Evolutionary conservation across 108 stramenopile genomes (phyloP).

Genomic region (Cyclotella choctawhatcheeana): DNA sequence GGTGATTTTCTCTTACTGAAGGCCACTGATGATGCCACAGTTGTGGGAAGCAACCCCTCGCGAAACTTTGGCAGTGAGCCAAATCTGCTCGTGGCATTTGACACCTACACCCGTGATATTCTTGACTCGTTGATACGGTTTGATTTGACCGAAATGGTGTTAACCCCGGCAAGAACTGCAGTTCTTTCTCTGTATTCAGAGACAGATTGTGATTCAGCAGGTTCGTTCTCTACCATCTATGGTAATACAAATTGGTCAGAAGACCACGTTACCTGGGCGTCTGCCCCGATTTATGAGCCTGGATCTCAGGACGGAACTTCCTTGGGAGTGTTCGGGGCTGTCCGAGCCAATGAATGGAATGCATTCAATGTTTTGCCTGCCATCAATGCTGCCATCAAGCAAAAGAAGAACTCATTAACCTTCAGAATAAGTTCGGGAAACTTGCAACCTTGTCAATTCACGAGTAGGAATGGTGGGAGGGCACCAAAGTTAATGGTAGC

Average conservation of each 20-base stretch:
- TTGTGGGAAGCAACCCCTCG: constrained; percentile 6
- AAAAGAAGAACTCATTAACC: constrained; percentile 11
- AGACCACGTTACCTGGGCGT: constrained; percentile 22
- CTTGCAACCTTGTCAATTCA: constrained; percentile 25
- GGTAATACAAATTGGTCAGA: constrained; percentile 18
- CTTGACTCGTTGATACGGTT: constrained; percentile 24
- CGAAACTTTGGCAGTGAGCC: constrained; percentile 24
- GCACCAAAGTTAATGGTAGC: constrained; percentile 34
- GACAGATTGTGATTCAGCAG: constrained; percentile 21
- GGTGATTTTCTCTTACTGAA: constrained; percentile 27
- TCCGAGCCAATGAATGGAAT: constrained; percentile 20
- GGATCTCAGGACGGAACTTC: not conserved
- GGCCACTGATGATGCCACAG: constrained; percentile 35
- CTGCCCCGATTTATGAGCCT: constrained; percentile 22
- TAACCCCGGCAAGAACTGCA: constrained; percentile 10
- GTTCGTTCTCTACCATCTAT: constrained; percentile 16
- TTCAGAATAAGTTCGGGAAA: constrained; percentile 36
- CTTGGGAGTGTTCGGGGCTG: constrained; percentile 24
- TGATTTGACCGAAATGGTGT: constrained; percentile 15
- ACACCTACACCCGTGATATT: constrained; percentile 17
- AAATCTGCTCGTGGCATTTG: constrained; percentile 20
- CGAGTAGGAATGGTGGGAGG: constrained; percentile 22
- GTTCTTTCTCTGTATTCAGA: constrained; percentile 26
- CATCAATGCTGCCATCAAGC: constrained; percentile 1
- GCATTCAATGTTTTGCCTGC: constrained; percentile 26